Conservation (phyloP, 2,329 filamentous ascomycete genomes). For the Sclerotinia glacialis region DNA sequence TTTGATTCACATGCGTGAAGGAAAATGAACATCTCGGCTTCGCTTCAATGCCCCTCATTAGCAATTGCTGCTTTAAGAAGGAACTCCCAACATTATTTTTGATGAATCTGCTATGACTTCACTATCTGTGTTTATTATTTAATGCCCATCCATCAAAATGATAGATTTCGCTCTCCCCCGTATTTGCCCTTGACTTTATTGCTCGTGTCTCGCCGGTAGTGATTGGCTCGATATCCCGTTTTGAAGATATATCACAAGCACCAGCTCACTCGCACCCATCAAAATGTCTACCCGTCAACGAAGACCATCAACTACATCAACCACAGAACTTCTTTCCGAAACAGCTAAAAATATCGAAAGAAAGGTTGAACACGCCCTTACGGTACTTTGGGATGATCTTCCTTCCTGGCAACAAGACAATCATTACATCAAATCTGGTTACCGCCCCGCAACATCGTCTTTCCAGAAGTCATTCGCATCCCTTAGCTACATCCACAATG, state of each 20-base stretch:
- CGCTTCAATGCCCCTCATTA: conserved; percentile 11
- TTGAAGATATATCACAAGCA: background rate
- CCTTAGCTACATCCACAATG: conserved; percentile 60
- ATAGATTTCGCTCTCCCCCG: background rate
- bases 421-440: conserved; percentile 64
- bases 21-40: conserved; percentile 5
- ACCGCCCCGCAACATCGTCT: conserved; percentile 61
- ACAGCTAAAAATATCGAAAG: conserved; percentile 32
- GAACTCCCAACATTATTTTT: conserved; percentile 17
- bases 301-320: conserved; percentile 29
- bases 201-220: background rate
- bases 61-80: conserved; percentile 17
- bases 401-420: conserved; percentile 61
- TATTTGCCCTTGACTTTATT: background rate
- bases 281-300: conserved; percentile 35
- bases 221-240: background rate
- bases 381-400: conserved; percentile 51
- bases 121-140: background rate
- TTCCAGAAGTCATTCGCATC: conserved; percentile 57
- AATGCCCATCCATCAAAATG: background rate
- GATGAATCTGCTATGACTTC: conserved; percentile 5
- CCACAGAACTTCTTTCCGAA: conserved; percentile 30
- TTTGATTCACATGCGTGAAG: background rate
- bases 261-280: background rate
- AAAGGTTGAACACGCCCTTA: conserved; percentile 42